Conservation (phyloP, 306 rosid genomes). For the Trichosanthes truncata region DNA sequence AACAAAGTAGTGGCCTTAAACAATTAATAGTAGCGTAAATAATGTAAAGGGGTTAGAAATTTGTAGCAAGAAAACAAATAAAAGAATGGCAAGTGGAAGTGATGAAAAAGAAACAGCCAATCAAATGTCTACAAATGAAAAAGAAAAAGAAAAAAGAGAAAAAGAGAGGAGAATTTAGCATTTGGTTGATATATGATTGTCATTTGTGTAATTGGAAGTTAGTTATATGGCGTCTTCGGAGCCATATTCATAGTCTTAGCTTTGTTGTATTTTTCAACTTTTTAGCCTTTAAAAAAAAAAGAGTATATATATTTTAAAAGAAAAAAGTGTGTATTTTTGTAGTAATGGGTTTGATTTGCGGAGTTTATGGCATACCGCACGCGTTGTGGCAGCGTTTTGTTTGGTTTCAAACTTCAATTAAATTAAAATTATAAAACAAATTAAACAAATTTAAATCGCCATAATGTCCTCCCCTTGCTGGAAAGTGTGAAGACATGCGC, state of each 20-base stretch:
- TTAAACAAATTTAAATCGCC: too few relatives aligned
- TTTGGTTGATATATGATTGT: not conserved
- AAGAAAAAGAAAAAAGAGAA: too few relatives aligned
- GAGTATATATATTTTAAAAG: too few relatives aligned
- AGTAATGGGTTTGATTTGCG: not conserved
- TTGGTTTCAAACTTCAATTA: not conserved
- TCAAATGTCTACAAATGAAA: not conserved
- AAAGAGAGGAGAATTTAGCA: not conserved
- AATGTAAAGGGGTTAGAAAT: not conserved
- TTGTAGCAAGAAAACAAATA: not conserved
- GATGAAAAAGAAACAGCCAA: not conserved
- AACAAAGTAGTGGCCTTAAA: too few relatives aligned
- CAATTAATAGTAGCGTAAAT: too few relatives aligned
- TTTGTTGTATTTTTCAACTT: not conserved
- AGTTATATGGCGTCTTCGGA: not conserved
- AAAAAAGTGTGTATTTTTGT: too few relatives aligned
- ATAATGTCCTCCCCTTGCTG: too few relatives aligned
- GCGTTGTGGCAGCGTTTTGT: not conserved
- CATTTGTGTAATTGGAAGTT: not conserved
- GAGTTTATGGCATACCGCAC: not conserved
- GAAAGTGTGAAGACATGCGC: not conserved
- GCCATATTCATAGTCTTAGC: not conserved
- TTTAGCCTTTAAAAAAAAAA: not conserved
- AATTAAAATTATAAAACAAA: not conserved
- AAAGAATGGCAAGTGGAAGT: not conserved